Evolutionary conservation across 2,329 filamentous ascomycete genomes (phyloP).

Genomic region (Endocalyx cinctus): DNA sequence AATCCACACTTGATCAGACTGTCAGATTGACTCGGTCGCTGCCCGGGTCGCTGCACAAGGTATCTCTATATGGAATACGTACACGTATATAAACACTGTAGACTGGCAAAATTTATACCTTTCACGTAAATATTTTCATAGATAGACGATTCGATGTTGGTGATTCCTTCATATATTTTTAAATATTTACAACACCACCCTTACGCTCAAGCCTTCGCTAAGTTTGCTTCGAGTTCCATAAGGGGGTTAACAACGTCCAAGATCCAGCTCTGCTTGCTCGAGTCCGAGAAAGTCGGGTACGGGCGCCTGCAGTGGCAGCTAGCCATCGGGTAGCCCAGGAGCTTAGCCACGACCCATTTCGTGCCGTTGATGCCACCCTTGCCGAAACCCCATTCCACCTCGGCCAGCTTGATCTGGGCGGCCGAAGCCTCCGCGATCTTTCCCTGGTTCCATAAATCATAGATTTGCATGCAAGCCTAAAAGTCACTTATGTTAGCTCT

Average conservation of each 20-base stretch:
- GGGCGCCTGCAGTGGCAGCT: conserved; percentile 50
- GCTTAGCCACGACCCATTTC: conserved; percentile 54
- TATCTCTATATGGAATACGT: too few relatives aligned
- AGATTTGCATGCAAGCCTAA: conserved; percentile 6
- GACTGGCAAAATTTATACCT: too few relatives aligned
- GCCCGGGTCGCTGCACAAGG: too few relatives aligned
- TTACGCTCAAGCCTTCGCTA: too few relatives aligned
- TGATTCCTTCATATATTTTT: too few relatives aligned
- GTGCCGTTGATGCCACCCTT: conserved; percentile 58
- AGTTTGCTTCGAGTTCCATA: conserved; percentile 6
- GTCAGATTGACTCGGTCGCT: too few relatives aligned
- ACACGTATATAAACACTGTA: too few relatives aligned
- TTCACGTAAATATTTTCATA: too few relatives aligned
- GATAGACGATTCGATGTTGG: too few relatives aligned
- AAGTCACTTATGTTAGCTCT: conserved; percentile 39
- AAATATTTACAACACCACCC: too few relatives aligned
- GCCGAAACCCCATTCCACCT: conserved; percentile 51
- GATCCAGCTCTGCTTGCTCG: conserved; percentile 42
- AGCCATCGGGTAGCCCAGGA: conserved; percentile 45
- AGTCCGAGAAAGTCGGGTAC: conserved; percentile 44
- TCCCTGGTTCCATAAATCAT: conserved; percentile 26
- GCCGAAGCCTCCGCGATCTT: conserved; percentile 36
- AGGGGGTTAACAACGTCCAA: conserved; percentile 7
- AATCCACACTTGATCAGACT: too few relatives aligned
- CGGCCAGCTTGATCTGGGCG: conserved; percentile 46